Evolutionary conservation across 805 yeast species (phyloP), one percentile per base, ranked within the genome.

Genomic region (Zygotorulaspora florentina): DNA sequence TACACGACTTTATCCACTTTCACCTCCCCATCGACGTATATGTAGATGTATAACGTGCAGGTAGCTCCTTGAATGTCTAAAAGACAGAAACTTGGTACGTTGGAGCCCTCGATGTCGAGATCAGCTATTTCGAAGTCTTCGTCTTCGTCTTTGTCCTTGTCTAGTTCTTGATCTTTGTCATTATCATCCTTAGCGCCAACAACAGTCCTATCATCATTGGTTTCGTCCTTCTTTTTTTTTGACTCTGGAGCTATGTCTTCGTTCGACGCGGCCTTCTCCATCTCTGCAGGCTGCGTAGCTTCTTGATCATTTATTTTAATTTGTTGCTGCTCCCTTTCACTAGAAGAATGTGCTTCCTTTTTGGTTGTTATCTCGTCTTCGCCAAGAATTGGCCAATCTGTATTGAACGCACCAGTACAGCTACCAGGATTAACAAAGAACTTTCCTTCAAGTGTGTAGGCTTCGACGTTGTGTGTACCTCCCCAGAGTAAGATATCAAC

Each of bases 371-470:
- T 37, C 18, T 49, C 57, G 15, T 53, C 57, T 20, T 65, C 66
- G 27, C 63, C 63, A 1, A 56, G 58, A 23, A 65, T 54, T 4
- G 81, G 81, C 68, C 81, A 79, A 57, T 81, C 83, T 27, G 85
- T 76, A 35, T 76, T 75, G 53, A 76, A 80, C 0, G 97, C 96
- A 20, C 99, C 99, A 0, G 97, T 90, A 35, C 95, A 95, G 61
- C 95, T 85, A 0, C 99, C 99, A 0, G 99, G 98, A 63, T 87
- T 91, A n/a, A 93, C 76, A 59, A 93, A 93, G 64, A 90, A 87
- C 66, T 87, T 87, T 17, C 95, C 95, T 53, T 89, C 98, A 47
- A 90, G 69, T 8, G 93, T 86, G 59, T 89, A 91, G 0, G 97
- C 96, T 61, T 91, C 98, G 3, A 88, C 95, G 53, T 81, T 79